phyloP scores from a whole-genome alignment of 371 early-diverging fungal species.

The Apophysomyces trapeziformis region DNA sequence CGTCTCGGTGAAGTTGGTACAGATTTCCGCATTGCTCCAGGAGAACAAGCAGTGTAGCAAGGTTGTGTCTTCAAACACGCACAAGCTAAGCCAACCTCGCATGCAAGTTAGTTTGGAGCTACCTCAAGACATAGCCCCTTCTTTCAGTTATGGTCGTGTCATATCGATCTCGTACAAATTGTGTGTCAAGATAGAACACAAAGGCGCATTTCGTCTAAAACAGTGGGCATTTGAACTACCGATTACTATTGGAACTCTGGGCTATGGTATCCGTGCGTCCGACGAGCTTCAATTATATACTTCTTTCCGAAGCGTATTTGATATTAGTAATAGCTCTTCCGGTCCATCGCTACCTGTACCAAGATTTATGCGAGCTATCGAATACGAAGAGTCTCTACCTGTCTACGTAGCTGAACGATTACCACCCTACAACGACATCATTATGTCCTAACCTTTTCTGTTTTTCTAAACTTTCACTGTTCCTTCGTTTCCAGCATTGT shows the following conservation, averaged over 20 bases:
- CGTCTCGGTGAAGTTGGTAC: constrained; percentile 7
- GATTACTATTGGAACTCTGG: constrained; percentile 42
- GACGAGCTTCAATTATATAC: constrained; percentile 25
- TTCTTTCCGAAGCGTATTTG: constrained; percentile 1
- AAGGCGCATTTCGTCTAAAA: constrained; percentile 22
- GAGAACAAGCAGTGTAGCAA: constrained; percentile 16
- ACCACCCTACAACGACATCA: constrained; percentile 11
- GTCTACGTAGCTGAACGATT: constrained; percentile 28
- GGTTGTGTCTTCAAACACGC: constrained; percentile 20
- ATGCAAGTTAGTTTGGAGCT: constrained; percentile 21
- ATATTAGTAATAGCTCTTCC: constrained; percentile 8
- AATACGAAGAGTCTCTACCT: constrained; percentile 41
- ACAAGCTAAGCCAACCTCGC: constrained; percentile 16
- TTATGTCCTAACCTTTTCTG: neutral
- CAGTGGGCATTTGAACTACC: constrained; percentile 25
- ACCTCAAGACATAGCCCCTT: constrained; percentile 32
- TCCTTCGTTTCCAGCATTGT: neutral
- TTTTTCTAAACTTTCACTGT: neutral
- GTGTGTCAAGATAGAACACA: constrained; percentile 27
- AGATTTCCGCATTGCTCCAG: constrained; percentile 20
- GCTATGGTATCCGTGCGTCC: constrained; percentile 40
- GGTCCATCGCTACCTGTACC: constrained; percentile 12
- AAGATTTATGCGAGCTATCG: constrained; percentile 32
- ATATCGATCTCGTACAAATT: constrained; percentile 30
- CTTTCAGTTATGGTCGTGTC: constrained; percentile 33